Evolutionary conservation across 768 basidiomycete species (phyloP).

Genomic region (Suillus cothurnatus): DNA sequence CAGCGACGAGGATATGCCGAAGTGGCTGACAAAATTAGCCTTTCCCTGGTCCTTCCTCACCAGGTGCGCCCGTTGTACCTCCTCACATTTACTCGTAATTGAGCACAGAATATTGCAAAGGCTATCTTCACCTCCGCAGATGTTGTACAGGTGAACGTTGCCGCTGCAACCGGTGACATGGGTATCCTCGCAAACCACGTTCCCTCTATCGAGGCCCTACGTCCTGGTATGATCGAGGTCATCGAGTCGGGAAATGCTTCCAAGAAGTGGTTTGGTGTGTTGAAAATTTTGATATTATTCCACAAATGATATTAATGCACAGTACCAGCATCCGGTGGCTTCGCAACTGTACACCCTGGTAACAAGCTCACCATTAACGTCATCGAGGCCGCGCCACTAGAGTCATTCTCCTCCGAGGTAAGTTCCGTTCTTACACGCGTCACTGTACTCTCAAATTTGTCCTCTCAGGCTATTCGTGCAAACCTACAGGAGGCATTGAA

Average conservation of each 20-base stretch:
- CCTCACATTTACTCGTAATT: constrained; percentile 13
- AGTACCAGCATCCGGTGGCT: constrained; percentile 84
- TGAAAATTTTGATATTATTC: background rate
- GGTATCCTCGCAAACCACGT: constrained; percentile 99
- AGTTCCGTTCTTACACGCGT: constrained; percentile 22
- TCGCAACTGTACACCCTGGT: constrained; percentile 97
- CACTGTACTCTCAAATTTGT: constrained; percentile 11
- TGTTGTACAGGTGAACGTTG: constrained; percentile 94
- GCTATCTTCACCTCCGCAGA: constrained; percentile 88
- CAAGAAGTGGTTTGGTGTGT: constrained; percentile 98
- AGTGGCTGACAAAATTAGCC: constrained; percentile 85
- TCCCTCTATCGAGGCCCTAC: constrained; percentile 93
- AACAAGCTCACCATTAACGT: constrained; percentile 97
- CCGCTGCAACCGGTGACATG: constrained; percentile 96
- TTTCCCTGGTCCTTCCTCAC: constrained; percentile 94
- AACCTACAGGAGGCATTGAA: constrained; percentile 88
- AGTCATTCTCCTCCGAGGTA: constrained; percentile 90
- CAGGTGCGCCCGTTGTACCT: constrained; percentile 58
- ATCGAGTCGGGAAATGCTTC: constrained; percentile 75
- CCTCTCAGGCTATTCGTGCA: constrained; percentile 79
- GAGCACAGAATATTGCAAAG: constrained; percentile 43
- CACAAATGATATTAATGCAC: constrained; percentile 9
- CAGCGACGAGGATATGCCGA: constrained; percentile 91
- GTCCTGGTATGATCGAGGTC: constrained; percentile 93
- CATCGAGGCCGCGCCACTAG: constrained; percentile 92